Evolutionary conservation across 768 basidiomycete genomes (phyloP), one percentile per base, ranked within the genome.

Genomic region (Boletus patriciae): DNA sequence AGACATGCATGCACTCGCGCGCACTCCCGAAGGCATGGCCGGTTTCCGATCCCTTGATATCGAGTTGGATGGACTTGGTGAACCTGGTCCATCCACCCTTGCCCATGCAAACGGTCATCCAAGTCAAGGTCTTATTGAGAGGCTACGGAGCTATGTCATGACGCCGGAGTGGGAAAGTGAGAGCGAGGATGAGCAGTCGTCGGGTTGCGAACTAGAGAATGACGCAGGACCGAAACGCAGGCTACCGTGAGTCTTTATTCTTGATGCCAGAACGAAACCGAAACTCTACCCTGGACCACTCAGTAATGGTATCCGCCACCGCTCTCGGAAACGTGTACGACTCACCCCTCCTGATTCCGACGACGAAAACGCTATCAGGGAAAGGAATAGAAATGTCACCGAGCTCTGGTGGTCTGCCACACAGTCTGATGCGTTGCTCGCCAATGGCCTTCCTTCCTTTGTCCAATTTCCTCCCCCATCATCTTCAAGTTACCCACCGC

Each of bases 321-420:
- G 84, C 38, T 82, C 86, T 9, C 79, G 81, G 38, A 92, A 91
- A 73, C 85, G 87, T 38, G 72, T 76, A 13, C 81, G 86, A 34
- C 78, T 79, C 23, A 76, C 71, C 1, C 72, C 77, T 15, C 68
- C 78, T 60, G 61, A 76, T 68, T 68, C 74, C 67, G 36, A 76
- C 64, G 42, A 76, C 65, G 59, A 70, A 71, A 38, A 21, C 36
- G 44, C 37, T 1, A 5, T 27, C 52, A 50, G 51, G 23, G 76
- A 74, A 19, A 74, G 76, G 53, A 76, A 78, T 23, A 60, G 50
- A 45, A 81, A 82, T 41, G 62, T 76, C 4, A 75, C 78, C 7
- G 80, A 85, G 37, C 70, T 86, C 7, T 93, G 91, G 91, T 92
- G 90, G 90, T 77, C 81, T 29, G 86, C 85, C 4, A 78, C 84